Base-by-base conservation (phyloP, 2,329 filamentous ascomycete species). In the Zymoseptoria ardabiliae region DNA sequence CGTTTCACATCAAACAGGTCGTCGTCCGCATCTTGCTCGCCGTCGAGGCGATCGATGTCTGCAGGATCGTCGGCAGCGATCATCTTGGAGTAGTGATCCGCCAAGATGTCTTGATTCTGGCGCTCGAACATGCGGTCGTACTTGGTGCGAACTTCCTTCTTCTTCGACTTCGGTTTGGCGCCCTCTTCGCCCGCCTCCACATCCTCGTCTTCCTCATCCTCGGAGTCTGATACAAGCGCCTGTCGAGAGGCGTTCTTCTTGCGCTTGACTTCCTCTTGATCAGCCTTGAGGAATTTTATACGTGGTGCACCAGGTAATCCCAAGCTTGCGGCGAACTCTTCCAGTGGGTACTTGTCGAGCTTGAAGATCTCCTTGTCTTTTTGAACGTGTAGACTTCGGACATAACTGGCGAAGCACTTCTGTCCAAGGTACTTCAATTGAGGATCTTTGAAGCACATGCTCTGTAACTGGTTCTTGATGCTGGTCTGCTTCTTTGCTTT, bases 61-160 rank as follows among this genome's bases (percentile, higher is more conserved):
- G 71, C 71, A 22, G 74, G 76, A 49, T 79, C 76, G 55, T 82
- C 85, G 48, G 86, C 81, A 55, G 81, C 81, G 61, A 97, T 86
- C 63, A 99, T 82, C 70, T 93, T 96, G 61, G 85, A 85, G 78
- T 97, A 97, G 76, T 99, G 94, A 58, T 88, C 86, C n/a, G 93
- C 92, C 64, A 99, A 77, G 30, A 99, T 89, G 71, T 97, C 92
- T 75, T 97, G 93, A 75, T 99, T 99, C 68, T 88, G 89, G 61
- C 94, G 83, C 78, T 97, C 93, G 75, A 97, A 97, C 94, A 99
- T 97, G 67, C 91, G 88, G 74, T 99, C 91, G 73, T 96, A 95
- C 74, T 96, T 97, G 30, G 95, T 99, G 62, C 91, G 85, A 19
- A 96, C 90, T 67, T 86, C 83, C 10, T 81, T 87, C 75, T 86